A percentile compares a stretch with the other conserved stretches of the same genome.
Conservation (phyloP, 345 rosid species). For the Linum trigynum region DNA sequence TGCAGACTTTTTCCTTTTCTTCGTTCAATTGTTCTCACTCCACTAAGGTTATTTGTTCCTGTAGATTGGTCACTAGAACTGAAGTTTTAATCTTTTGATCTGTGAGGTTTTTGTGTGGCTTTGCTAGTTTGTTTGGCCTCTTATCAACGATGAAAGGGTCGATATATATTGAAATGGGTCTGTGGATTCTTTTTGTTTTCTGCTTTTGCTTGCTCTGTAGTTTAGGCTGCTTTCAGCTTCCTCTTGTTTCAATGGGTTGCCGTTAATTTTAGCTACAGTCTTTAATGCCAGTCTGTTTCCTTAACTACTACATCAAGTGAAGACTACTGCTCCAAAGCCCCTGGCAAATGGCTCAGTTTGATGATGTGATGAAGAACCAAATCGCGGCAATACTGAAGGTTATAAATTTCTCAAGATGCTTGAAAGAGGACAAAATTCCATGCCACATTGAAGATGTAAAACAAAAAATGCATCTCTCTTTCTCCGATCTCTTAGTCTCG, state of each 20-base stretch:
- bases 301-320: neutral
- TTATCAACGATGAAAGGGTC: neutral
- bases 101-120: neutral
- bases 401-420: neutral
- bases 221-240: neutral
- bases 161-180: too few relatives aligned
- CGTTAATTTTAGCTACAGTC: neutral
- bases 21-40: too few relatives aligned
- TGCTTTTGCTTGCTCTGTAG: neutral
- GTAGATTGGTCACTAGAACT: neutral
- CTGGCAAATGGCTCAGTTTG: constrained; percentile 1
- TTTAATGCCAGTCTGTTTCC: neutral
- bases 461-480: neutral
- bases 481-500: neutral
- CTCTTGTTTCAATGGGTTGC: neutral
- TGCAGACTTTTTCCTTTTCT: too few relatives aligned
- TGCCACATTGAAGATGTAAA: constrained; percentile 24
- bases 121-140: neutral
- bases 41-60: neutral
- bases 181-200: too few relatives aligned
- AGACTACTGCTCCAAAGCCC: neutral
- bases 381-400: neutral
- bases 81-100: neutral
- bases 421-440: constrained; percentile 17
- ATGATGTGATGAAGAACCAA: constrained; percentile 3